Evolutionary conservation across 768 basidiomycete genomes (phyloP).

Genomic region (Leucocoprinus leucothites): DNA sequence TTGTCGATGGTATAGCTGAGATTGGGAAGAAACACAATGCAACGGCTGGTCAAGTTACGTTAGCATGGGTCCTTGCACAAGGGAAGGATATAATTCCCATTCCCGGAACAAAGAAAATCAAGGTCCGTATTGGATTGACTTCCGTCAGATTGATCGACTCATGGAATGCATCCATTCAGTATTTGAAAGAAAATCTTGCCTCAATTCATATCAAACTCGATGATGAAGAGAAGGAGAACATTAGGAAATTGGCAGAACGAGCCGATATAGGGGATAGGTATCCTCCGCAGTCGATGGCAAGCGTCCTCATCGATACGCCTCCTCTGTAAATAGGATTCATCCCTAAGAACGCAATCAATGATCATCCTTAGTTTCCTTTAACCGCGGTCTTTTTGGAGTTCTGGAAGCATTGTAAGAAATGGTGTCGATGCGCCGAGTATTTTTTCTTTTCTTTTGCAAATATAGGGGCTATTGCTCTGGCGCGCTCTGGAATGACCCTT

Average conservation of each 20-base stretch:
- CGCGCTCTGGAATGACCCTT: no score
- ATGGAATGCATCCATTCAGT: constrained; percentile 15
- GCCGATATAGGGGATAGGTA: constrained; percentile 32
- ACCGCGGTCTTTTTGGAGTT: no score
- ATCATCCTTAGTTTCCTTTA: no score
- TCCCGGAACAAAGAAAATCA: constrained; percentile 42
- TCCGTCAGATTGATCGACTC: background rate
- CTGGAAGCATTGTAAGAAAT: no score
- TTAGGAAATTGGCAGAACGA: constrained; percentile 32
- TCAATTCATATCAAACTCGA: constrained; percentile 30
- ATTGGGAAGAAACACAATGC: constrained; percentile 37
- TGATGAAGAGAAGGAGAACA: constrained; percentile 31
- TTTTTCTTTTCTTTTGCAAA: no score
- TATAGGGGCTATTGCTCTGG: no score
- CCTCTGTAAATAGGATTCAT: no score
- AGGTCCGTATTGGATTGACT: constrained; percentile 19
- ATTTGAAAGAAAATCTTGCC: constrained; percentile 42
- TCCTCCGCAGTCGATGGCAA: constrained; percentile 22
- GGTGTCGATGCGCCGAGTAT: no score
- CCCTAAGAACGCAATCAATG: background rate
- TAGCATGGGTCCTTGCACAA: constrained; percentile 49
- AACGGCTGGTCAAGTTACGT: constrained; percentile 42
- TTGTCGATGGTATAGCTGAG: constrained; percentile 35
- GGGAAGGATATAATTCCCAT: constrained; percentile 45
- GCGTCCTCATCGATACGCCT: background rate